A percentile compares a stretch with the other conserved stretches of the same genome.
phyloP scores from a whole-genome alignment of 495 filamentous ascomycete genomes.

The Cercophora samala region DNA sequence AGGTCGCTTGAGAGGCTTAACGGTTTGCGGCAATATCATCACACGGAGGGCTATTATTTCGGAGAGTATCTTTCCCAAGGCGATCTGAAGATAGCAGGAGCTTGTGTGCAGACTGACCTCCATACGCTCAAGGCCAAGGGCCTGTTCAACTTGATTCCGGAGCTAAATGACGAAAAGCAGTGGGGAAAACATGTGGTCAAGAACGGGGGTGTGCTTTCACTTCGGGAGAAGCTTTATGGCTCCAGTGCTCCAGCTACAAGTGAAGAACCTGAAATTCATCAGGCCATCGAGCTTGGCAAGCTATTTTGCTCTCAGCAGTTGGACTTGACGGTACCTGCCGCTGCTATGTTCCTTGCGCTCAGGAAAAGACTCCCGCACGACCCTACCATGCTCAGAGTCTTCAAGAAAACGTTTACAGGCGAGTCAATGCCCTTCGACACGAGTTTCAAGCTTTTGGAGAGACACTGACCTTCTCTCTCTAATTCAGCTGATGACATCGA shows the following conservation, averaged over 20 bases:
- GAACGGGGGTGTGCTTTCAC: neutral
- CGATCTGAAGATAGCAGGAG: neutral
- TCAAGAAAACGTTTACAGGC: neutral
- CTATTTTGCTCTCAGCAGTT: neutral
- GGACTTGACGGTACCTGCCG: neutral
- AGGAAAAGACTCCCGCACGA: neutral
- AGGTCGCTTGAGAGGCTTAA: too few relatives aligned
- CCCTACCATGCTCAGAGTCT: neutral
- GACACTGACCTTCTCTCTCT: neutral
- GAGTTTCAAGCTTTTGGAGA: neutral
- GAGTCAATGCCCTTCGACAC: neutral
- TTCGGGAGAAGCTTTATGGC: neutral
- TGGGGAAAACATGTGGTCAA: neutral
- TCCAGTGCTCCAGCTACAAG: neutral
- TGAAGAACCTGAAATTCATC: neutral
- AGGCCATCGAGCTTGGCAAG: neutral
- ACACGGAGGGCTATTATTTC: neutral
- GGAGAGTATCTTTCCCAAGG: neutral
- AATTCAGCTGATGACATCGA: neutral
- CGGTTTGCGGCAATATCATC: neutral
- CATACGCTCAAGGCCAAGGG: neutral
- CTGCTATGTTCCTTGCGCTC: neutral
- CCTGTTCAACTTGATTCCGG: neutral
- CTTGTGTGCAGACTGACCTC: neutral
- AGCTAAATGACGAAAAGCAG: neutral